These are phyloP conservation scores for Claviceps sp. DNA, from an alignment of 2,329 filamentous ascomycete genomes.

Conservation along the genomic window DNA sequence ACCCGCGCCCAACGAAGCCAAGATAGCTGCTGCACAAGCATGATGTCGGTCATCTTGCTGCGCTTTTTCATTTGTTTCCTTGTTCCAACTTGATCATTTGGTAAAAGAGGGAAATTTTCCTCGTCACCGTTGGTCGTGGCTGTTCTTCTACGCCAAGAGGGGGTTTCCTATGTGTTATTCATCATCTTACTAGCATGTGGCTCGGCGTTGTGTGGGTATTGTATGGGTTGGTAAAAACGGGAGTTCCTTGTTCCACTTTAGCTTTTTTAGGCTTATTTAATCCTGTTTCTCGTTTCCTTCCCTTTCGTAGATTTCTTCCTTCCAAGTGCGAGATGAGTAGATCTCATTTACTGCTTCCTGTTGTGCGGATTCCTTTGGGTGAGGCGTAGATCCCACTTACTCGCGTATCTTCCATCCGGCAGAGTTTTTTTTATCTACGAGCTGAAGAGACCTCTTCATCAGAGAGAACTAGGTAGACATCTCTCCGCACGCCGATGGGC, in stretches of 20 bases:
- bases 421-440: too few species aligned
- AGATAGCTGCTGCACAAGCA: slow-evolving; percentile 26
- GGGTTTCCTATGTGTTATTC: slow-evolving; percentile 7
- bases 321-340: not conserved
- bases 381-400: too few species aligned
- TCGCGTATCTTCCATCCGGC: too few species aligned
- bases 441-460: too few species aligned
- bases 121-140: not conserved
- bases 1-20: slow-evolving; percentile 30
- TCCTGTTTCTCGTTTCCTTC: not conserved
- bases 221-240: not conserved
- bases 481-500: too few species aligned
- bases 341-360: too few species aligned
- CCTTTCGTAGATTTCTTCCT: not conserved
- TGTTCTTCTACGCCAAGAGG: not conserved
- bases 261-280: not conserved
- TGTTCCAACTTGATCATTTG: not conserved
- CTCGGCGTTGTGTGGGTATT: slow-evolving; percentile 22
- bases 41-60: not conserved
- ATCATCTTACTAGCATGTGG: slow-evolving; percentile 21
- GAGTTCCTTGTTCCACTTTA: not conserved
- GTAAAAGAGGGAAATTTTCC: not conserved
- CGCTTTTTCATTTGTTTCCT: not conserved
- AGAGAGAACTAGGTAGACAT: too few species aligned
- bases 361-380: too few species aligned